phyloP scores from a whole-genome alignment of 2,329 filamentous ascomycete genomes.

The Apiospora marii region DNA sequence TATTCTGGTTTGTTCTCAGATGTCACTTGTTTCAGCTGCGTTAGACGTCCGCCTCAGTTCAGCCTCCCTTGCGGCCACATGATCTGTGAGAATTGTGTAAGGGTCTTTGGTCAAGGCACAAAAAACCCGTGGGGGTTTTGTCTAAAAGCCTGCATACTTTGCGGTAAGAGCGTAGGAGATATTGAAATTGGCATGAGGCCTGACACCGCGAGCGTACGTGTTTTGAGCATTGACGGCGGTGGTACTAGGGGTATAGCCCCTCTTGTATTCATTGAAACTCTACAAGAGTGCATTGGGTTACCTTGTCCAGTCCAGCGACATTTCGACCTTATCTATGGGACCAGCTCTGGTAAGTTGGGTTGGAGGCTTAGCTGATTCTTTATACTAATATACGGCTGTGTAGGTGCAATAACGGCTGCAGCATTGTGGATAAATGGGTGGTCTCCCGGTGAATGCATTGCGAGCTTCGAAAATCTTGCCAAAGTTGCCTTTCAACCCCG shows the following conservation, averaged over 20 bases:
- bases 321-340: no score
- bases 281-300: no score
- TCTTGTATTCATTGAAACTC: no score
- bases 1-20: no score
- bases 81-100: no score
- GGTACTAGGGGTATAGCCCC: no score
- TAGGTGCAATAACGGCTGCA: constrained; percentile 24
- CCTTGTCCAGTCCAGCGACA: no score
- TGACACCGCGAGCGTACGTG: no score
- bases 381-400: constrained; percentile 15
- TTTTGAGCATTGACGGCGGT: no score
- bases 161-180: constrained; percentile 29
- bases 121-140: constrained; percentile 35
- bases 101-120: neutral
- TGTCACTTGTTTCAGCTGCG: no score
- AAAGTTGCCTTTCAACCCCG: constrained; percentile 18
- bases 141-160: constrained; percentile 40
- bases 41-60: no score
- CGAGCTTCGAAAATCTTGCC: constrained; percentile 15
- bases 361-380: constrained; percentile 1
- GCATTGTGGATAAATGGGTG: constrained; percentile 10
- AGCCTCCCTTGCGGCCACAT: no score
- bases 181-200: constrained; percentile 31
- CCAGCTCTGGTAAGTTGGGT: neutral
- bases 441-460: constrained; percentile 20